Conservation (phyloP, 176 grass and related monocot species). For the Bothriochloa decipiens region DNA sequence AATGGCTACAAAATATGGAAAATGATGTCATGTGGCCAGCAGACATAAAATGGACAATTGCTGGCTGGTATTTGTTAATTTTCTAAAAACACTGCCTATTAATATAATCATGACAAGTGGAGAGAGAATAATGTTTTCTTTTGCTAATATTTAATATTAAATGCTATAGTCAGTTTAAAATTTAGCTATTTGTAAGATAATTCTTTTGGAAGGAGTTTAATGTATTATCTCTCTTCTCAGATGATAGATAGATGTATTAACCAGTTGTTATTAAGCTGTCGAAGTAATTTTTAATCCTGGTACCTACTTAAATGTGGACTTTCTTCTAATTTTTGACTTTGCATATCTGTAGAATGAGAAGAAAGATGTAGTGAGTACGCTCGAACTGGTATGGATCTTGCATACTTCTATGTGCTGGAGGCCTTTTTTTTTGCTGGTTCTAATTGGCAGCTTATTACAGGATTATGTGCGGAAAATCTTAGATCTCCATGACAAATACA, state of each 20-base stretch:
- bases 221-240: not conserved
- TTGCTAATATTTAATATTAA: not conserved
- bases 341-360: conserved; percentile 51
- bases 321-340: not conserved
- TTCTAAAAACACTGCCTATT: not conserved
- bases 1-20: no score
- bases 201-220: not conserved
- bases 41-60: not conserved
- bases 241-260: not conserved
- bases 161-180: not conserved
- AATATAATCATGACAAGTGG: not conserved
- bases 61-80: not conserved
- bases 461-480: conserved; percentile 72
- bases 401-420: not conserved
- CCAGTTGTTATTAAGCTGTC: not conserved
- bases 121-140: not conserved
- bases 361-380: conserved; percentile 47
- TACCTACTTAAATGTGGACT: no score
- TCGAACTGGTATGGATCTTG: conserved; percentile 63
- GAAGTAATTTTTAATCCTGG: no score
- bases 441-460: conserved; percentile 40
- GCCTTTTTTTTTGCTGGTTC: not conserved
- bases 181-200: not conserved
- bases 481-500: conserved; percentile 74
- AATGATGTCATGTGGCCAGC: no score